Base-by-base conservation (phyloP, 2,329 filamentous ascomycete species). In the Ceratocystis huliohia region DNA sequence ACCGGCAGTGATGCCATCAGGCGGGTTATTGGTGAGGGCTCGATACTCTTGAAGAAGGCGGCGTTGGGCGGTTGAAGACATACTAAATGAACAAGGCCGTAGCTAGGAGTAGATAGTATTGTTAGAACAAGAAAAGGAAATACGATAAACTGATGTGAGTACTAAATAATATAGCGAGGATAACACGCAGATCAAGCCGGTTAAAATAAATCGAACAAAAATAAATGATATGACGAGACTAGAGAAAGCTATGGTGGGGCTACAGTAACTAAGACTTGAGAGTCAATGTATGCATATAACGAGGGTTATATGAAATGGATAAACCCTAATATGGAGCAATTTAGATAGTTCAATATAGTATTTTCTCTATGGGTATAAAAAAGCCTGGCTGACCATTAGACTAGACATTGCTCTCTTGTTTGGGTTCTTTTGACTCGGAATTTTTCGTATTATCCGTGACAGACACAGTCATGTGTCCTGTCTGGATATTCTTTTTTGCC, bases 1-100 rank as follows among this genome's bases (percentile, higher is more conserved):
- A 22, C 94, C 94, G 17, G 94, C 94, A 68, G 90, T 96, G 78
- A 99, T 97, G 75, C 94, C 94, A 69, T 97, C 93, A n/a, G 93
- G 93, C 0, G 93, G 91, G 77, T 95, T 94, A 73, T 91, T 93
- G 69, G 91, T 94, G 69, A 99, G 87, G 69, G 89, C 86, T 74
- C 90, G 90, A 81, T 99, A 99, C 81, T 99, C 94, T 78, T 93
- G 89, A 75, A 97, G 91, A 71, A 99, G 88, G 53, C 94, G 91
- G 71, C 85, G 84, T 75, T 87, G 85, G 71, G 85, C 84, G 68
- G 84, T 86, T 37, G 83, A 83, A 69, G 81, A 79, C 61, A 83
- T 78, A 84, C 85, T 67, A 10, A 13, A 41, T 13, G 37, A 63
- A 56, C 48, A 64, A 22, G 30, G 10, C 22, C 20, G 20, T 41